Conservation (phyloP, 192 early-diverging fungal species). For the Podila minutissima region DNA sequence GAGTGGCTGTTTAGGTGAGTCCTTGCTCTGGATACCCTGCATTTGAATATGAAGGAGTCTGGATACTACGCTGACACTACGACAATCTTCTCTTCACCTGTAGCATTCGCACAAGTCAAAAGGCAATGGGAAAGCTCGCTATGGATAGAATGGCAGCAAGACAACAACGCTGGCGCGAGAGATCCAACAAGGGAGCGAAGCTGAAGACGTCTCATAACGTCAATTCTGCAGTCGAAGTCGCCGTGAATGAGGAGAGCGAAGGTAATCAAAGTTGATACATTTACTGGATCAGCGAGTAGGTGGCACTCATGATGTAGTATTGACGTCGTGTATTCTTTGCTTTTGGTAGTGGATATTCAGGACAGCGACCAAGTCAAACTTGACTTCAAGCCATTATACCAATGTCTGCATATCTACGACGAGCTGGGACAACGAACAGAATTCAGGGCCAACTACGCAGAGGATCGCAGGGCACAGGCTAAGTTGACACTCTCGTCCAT, state of each 20-base stretch:
- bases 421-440: slow-evolving; percentile 88
- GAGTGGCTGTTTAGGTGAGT: slow-evolving; percentile 89
- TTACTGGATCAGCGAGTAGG: neutral
- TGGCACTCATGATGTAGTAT: neutral
- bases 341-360: slow-evolving; percentile 63
- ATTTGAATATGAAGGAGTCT: neutral
- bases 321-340: neutral
- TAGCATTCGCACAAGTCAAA: slow-evolving; percentile 84
- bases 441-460: slow-evolving; percentile 89
- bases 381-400: slow-evolving; percentile 95
- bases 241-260: slow-evolving; percentile 86
- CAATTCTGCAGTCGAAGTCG: slow-evolving; percentile 83
- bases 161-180: slow-evolving; percentile 68
- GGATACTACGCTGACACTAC: too few relatives aligned
- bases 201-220: slow-evolving; percentile 66
- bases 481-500: slow-evolving; percentile 78
- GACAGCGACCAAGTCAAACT: slow-evolving; percentile 80
- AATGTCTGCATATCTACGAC: slow-evolving; percentile 96
- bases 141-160: slow-evolving; percentile 80
- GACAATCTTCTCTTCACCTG: too few relatives aligned
- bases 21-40: neutral
- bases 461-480: slow-evolving; percentile 91
- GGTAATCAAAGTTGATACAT: slow-evolving; percentile 42
- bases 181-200: slow-evolving; percentile 54
- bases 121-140: slow-evolving; percentile 84